Evolutionary conservation across 768 basidiomycete species (phyloP).

Genomic region (Mycena rebaudengoi): DNA sequence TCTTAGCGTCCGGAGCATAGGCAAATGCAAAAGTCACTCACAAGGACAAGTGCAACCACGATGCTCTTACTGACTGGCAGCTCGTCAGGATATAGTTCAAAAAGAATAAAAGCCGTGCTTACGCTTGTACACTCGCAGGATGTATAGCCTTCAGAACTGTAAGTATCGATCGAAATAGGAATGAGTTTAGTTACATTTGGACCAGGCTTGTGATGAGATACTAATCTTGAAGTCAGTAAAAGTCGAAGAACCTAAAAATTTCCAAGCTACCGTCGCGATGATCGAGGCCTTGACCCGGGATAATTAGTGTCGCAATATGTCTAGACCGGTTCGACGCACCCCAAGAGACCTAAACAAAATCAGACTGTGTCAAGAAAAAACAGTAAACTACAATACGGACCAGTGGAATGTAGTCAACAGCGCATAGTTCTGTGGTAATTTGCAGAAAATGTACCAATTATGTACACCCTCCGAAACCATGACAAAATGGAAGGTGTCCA

Average conservation of each 20-base stretch:
- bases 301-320: neutral
- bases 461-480: constrained; percentile 22
- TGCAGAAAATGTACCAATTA: constrained; percentile 23
- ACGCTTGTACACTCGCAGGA: constrained; percentile 20
- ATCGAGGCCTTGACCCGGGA: constrained; percentile 13
- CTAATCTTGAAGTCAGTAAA: too few relatives aligned
- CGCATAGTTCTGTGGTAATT: constrained; percentile 21
- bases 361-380: neutral
- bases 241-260: too few relatives aligned
- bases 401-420: constrained; percentile 11
- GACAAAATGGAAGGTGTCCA: constrained; percentile 23
- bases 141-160: constrained; percentile 8
- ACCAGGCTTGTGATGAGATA: constrained; percentile 21
- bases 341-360: constrained; percentile 13
- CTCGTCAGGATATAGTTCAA: neutral
- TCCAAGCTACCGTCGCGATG: too few relatives aligned
- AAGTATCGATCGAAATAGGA: neutral
- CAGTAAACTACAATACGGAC: neutral
- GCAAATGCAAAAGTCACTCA: neutral
- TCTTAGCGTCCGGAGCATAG: neutral
- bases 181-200: neutral
- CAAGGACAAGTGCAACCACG: neutral
- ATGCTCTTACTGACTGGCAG: neutral
- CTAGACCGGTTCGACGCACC: neutral
- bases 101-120: too few relatives aligned